Base-by-base conservation (phyloP, 2,329 filamentous ascomycete species). In the Fusarium succisae region DNA sequence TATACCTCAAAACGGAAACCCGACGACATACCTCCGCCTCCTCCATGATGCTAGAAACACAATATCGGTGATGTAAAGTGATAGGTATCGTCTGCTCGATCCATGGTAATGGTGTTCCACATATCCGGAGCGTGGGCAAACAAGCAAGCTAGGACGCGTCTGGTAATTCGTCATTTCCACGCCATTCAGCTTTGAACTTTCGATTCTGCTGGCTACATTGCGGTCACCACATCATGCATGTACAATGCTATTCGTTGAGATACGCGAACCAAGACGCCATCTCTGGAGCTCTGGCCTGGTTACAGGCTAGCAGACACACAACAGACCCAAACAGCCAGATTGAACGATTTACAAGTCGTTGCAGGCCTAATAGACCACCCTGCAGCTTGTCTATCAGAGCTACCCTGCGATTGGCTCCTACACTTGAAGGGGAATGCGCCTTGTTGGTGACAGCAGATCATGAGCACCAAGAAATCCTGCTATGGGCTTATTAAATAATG, bases 41-140 rank as follows among this genome's bases (percentile, higher is more conserved):
- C 38, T 22, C n/a, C 28, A 24, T 53, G 35, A 35, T 44, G n/a
- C 18, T 39, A 30, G n/a, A 35, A 28, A 28, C 22, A n/a, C 35
- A 26, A 26, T 41, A 53, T 64, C 43, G 35, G 24, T 47, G 38
- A 44, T 37, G 30, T 60, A 43, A 38, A 57, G 43, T 44, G 54
- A 58, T 68, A 51, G 59, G 58, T 68, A 47, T 53, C 61, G 54
- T 48, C 67, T 48, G 26, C 60, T 66, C 63, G 41, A 64, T 63
- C 72, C 62, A 38, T 59, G 35, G 53, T 47, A 54, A 59, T 57
- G 63, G 41, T 60, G 63, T 69, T 66, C 76, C 76, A 78, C 43
- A 63, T 39, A 72, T 73, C 76, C 69, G 76, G 76, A 75, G 58
- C 51, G 58, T 78, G 75, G 76, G 59, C 69, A 73, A 69, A 68